A percentile compares a stretch with the other conserved stretches of the same genome.
Conservation (phyloP, 2,329 filamentous ascomycete genomes). For the Thyridium curvatum region DNA sequence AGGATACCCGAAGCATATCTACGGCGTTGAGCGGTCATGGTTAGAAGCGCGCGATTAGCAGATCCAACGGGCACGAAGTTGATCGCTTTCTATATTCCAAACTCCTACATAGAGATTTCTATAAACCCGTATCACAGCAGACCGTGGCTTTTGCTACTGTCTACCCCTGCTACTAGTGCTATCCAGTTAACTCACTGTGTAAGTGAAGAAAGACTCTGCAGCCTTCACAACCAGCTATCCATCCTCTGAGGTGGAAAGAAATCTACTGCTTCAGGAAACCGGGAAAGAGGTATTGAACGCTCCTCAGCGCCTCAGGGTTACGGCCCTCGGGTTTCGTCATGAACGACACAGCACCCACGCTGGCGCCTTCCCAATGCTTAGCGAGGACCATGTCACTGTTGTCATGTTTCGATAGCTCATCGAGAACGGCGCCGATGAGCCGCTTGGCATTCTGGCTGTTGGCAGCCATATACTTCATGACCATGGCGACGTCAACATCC, state of each 20-base stretch:
- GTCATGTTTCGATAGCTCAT: constrained; percentile 74
- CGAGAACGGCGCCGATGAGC: constrained; percentile 80
- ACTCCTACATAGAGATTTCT: neutral
- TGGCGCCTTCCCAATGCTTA: constrained; percentile 72
- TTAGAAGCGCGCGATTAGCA: too few relatives aligned
- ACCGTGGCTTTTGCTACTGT: too few relatives aligned
- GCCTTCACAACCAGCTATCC: neutral
- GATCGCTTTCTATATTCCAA: too few relatives aligned
- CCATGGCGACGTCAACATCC: constrained; percentile 92
- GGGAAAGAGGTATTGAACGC: constrained; percentile 81
- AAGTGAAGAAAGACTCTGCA: too few relatives aligned
- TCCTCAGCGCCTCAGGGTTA: constrained; percentile 68
- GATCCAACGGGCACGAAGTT: too few relatives aligned
- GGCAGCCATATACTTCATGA: constrained; percentile 92
- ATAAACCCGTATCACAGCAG: too few relatives aligned
- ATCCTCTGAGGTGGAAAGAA: too few relatives aligned
- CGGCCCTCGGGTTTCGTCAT: constrained; percentile 78
- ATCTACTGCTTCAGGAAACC: constrained; percentile 56
- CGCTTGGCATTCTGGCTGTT: constrained; percentile 83
- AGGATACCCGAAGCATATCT: too few relatives aligned
- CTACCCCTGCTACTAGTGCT: too few relatives aligned
- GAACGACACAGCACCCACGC: constrained; percentile 69
- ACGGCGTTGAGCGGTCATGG: too few relatives aligned
- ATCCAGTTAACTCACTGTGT: too few relatives aligned
- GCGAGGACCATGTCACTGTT: constrained; percentile 69